Evolutionary conservation across 768 basidiomycete genomes (phyloP).

Genomic region (Podaxis rugospora): DNA sequence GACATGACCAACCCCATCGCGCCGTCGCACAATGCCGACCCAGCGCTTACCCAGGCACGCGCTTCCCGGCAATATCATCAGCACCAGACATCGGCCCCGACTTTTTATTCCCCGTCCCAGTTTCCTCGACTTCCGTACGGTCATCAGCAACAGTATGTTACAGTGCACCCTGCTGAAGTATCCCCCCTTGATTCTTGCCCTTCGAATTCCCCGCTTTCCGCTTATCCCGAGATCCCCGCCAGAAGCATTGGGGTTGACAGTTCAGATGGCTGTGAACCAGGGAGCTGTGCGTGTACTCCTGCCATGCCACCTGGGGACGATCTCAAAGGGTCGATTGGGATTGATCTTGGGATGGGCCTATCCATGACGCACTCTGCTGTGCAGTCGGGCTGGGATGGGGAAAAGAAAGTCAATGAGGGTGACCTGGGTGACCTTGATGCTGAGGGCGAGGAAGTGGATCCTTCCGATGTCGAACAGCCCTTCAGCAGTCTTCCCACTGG

Average conservation of each 20-base stretch:
- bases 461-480: conserved; percentile 4
- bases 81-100: conserved; percentile 8
- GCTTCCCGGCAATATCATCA: conserved; percentile 14
- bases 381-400: conserved; percentile 1
- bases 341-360: background rate
- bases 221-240: background rate
- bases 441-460: conserved; percentile 12
- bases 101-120: conserved; percentile 5
- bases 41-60: conserved; percentile 5
- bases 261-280: background rate
- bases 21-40: conserved; percentile 5
- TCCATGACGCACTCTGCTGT: background rate
- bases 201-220: conserved; percentile 13
- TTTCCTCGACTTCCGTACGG: background rate
- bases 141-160: conserved; percentile 10
- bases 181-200: conserved; percentile 21
- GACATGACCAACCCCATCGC: conserved; percentile 3
- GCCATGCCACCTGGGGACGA: background rate
- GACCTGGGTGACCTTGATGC: conserved; percentile 15
- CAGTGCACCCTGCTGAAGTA: conserved; percentile 23
- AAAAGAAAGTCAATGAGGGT: background rate
- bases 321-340: conserved; percentile 1
- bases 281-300: background rate
- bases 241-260: background rate
- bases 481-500: background rate